A percentile compares a stretch with the other conserved stretches of the same genome.
Evolutionary conservation across 2,329 filamentous ascomycete species (phyloP).

Genomic region (Plectosphaerella plurivora): DNA sequence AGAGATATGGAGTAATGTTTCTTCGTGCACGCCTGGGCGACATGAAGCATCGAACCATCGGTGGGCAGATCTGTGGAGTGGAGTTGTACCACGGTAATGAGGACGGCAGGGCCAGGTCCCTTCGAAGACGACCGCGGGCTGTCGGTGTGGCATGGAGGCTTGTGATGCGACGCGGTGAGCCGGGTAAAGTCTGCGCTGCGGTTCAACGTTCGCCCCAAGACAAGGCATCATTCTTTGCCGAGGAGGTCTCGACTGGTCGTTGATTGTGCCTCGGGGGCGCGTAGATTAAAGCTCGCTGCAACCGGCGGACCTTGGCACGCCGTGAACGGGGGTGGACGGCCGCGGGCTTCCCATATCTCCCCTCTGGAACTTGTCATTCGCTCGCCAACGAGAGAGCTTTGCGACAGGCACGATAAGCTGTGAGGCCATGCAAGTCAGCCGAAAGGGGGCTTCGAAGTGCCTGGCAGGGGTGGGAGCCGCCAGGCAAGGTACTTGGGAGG

Average conservation of each 20-base stretch:
- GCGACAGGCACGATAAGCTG: neutral
- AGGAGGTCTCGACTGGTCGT: neutral
- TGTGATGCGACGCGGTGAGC: constrained; percentile 1
- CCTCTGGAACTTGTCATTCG: too few species aligned
- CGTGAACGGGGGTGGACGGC: neutral
- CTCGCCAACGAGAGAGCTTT: too few species aligned
- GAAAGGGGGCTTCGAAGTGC: neutral
- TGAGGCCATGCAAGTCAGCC: neutral
- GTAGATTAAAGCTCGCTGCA: neutral
- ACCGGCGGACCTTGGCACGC: constrained; percentile 1
- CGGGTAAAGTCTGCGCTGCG: neutral
- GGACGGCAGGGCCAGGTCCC: neutral
- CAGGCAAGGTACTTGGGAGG: neutral
- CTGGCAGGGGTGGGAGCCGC: neutral
- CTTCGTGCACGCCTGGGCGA: neutral
- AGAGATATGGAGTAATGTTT: neutral
- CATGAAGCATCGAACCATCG: constrained; percentile 2
- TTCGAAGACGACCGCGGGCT: neutral
- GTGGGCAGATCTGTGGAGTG: neutral
- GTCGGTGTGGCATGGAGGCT: neutral
- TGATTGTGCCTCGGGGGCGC: neutral
- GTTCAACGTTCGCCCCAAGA: neutral
- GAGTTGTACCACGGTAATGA: neutral
- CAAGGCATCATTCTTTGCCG: neutral
- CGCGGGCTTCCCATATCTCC: neutral